Evolutionary conservation across 164 flowering plant species (phyloP).

Genomic region (Aristolochia fimbriata): DNA sequence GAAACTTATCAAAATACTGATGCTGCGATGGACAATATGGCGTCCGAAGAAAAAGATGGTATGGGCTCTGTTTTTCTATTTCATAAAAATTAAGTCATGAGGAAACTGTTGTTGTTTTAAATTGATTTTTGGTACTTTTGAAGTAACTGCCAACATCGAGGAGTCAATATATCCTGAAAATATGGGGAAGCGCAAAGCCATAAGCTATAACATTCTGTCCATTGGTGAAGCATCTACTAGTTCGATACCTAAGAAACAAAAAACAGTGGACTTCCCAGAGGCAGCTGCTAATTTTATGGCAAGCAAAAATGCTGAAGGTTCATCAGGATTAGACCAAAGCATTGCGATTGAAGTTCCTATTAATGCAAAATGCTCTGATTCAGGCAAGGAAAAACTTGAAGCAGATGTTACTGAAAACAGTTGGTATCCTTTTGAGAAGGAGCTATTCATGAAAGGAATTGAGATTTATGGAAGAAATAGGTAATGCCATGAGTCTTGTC

Average conservation of each 20-base stretch:
- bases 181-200: slow-evolving; percentile 16
- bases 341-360: slow-evolving; percentile 15
- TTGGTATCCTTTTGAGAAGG: slow-evolving; percentile 89
- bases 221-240: slow-evolving; percentile 12
- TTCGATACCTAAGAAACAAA: slow-evolving; percentile 20
- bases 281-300: background rate
- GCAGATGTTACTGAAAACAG: slow-evolving; percentile 16
- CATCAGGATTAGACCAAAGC: slow-evolving; percentile 12
- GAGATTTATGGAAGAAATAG: slow-evolving; percentile 96
- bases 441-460: slow-evolving; percentile 75
- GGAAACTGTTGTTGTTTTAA: too few species aligned
- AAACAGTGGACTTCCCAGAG: slow-evolving; percentile 6
- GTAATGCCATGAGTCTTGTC: slow-evolving; percentile 19
- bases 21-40: too few species aligned
- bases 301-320: slow-evolving; percentile 9
- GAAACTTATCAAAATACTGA: too few species aligned
- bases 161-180: slow-evolving; percentile 12
- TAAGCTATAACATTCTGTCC: slow-evolving; percentile 7
- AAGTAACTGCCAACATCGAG: background rate
- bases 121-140: too few species aligned
- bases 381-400: slow-evolving; percentile 11
- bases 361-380: slow-evolving; percentile 15
- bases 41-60: too few species aligned
- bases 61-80: too few species aligned
- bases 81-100: too few species aligned